These are phyloP conservation scores for Phytophthora vignae DNA, from an alignment of 352 stramenopile species.

Conservation along the genomic window DNA sequence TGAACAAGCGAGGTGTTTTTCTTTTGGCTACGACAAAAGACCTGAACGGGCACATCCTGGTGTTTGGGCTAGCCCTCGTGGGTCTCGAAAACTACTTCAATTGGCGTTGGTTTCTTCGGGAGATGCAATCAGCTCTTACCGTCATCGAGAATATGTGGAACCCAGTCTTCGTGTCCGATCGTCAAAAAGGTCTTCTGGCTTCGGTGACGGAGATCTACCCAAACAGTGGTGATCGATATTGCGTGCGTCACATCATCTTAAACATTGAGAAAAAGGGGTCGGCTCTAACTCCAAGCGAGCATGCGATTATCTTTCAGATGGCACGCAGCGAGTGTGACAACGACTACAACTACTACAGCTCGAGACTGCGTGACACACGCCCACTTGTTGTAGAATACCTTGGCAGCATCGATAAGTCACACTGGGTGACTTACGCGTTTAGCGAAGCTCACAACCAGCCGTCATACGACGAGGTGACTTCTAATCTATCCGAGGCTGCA, in stretches of 20 bases:
- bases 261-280: constrained; percentile 1
- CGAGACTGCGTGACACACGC: background rate
- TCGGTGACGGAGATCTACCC: constrained; percentile 7
- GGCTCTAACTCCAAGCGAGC: background rate
- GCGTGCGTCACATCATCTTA: constrained; percentile 11
- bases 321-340: too few relatives aligned
- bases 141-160: background rate
- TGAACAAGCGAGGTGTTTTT: constrained; percentile 18
- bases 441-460: constrained; percentile 2
- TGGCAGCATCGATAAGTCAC: background rate
- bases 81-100: background rate
- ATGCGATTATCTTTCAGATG: background rate
- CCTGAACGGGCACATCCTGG: constrained; percentile 3
- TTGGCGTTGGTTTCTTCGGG: background rate
- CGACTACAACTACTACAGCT: background rate
- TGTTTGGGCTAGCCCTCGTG: constrained; percentile 1
- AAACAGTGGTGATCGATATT: constrained; percentile 3
- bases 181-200: constrained; percentile 11
- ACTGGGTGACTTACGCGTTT: constrained; percentile 10
- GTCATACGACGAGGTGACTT: constrained; percentile 14
- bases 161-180: background rate
- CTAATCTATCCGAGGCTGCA: background rate
- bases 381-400: background rate
- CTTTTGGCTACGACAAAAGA: constrained; percentile 2
- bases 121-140: background rate